A percentile compares a stretch with the other conserved stretches of the same genome.
Conservation (phyloP, 352 stramenopile genomes). For the Pythium plurisporium region DNA sequence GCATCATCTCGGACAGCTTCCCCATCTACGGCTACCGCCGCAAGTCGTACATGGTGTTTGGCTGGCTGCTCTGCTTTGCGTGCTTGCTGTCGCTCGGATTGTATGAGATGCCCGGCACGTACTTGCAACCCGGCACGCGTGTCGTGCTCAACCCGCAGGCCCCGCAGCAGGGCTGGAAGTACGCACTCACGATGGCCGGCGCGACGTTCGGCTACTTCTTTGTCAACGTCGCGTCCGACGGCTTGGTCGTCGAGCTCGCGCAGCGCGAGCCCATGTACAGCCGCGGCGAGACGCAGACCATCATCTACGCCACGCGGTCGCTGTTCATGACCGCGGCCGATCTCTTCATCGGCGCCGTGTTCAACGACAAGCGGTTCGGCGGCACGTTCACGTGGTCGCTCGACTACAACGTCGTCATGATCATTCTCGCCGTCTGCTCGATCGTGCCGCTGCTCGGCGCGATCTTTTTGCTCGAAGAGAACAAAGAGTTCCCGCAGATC, state of each 20-base stretch:
- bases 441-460: slow-evolving; percentile 41
- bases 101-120: slow-evolving; percentile 20
- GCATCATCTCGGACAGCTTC: slow-evolving; percentile 59
- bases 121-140: slow-evolving; percentile 18
- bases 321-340: slow-evolving; percentile 42
- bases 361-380: slow-evolving; percentile 39
- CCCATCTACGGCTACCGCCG: slow-evolving; percentile 53
- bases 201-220: slow-evolving; percentile 85
- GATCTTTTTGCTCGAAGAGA: slow-evolving; percentile 54
- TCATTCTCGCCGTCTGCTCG: slow-evolving; percentile 29
- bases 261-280: slow-evolving; percentile 54
- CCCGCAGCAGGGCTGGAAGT: slow-evolving; percentile 39
- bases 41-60: slow-evolving; percentile 64
- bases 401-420: slow-evolving; percentile 36
- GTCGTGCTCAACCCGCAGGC: slow-evolving; percentile 20
- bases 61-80: slow-evolving; percentile 41
- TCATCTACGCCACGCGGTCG: slow-evolving; percentile 39
- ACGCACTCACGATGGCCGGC: slow-evolving; percentile 66
- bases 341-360: slow-evolving; percentile 43
- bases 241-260: slow-evolving; percentile 64
- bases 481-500: slow-evolving; percentile 23
- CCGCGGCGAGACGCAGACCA: slow-evolving; percentile 55
- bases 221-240: slow-evolving; percentile 82
- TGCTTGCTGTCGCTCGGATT: slow-evolving; percentile 37
- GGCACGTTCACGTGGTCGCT: slow-evolving; percentile 45